Conservation (phyloP, 805 yeast genomes). For the Starmera dryadoides region DNA sequence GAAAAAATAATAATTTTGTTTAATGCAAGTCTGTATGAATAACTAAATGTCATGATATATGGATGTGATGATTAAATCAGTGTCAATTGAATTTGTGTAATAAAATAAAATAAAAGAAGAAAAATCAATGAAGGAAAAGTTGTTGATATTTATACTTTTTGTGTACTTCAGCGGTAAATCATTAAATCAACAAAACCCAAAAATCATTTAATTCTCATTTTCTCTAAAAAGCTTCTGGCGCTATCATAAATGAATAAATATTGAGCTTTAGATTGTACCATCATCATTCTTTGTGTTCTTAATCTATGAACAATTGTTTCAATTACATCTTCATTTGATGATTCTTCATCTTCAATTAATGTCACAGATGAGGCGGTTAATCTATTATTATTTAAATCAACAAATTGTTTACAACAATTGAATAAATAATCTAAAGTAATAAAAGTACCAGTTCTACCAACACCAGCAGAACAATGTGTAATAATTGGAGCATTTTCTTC, state of each 20-base stretch:
- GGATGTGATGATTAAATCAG: neutral
- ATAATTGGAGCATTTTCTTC: constrained; percentile 38
- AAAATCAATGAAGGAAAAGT: constrained; percentile 2
- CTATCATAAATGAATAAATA: constrained; percentile 31
- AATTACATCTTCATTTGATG: constrained; percentile 25
- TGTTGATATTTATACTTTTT: constrained; percentile 1
- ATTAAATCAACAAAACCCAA: neutral
- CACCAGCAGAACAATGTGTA: constrained; percentile 95
- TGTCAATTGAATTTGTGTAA: too few relatives aligned
- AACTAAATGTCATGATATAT: constrained; percentile 11
- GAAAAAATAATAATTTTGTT: constrained; percentile 12
- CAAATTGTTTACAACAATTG: constrained; percentile 10
- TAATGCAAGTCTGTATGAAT: constrained; percentile 11
- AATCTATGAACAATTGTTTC: constrained; percentile 31
- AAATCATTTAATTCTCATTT: neutral
- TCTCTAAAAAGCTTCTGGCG: neutral
- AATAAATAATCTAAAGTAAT: constrained; percentile 53
- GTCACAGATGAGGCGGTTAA: neutral
- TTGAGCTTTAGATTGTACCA: constrained; percentile 44
- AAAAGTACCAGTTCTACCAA: constrained; percentile 91
- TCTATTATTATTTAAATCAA: neutral
- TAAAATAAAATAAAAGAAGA: too few relatives aligned
- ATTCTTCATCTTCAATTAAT: neutral
- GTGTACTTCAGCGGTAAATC: too few relatives aligned
- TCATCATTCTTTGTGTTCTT: constrained; percentile 37